A percentile compares a stretch with the other conserved stretches of the same genome.
Evolutionary conservation across 2,329 filamentous ascomycete genomes (phyloP).

Genomic region (Xylariomycetidae sp.): DNA sequence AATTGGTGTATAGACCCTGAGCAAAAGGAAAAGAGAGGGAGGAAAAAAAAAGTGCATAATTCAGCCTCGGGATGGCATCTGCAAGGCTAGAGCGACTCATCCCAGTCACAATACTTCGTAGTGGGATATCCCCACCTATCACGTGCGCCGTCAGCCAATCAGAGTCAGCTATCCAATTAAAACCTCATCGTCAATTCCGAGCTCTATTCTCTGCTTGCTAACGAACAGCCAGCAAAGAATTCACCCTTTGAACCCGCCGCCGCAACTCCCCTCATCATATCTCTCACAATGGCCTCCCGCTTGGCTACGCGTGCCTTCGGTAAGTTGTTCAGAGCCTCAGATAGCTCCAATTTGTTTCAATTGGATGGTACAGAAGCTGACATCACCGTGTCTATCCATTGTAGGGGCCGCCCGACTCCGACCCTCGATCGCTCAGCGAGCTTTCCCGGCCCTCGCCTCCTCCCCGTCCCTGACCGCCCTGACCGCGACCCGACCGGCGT

Average conservation of each 20-base stretch:
- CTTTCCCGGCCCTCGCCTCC: constrained; percentile 61
- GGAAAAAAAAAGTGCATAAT: not conserved
- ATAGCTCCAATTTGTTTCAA: no score
- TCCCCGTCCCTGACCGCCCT: constrained; percentile 44
- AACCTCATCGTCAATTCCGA: not conserved
- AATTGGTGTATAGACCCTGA: no score
- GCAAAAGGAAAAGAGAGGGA: constrained; percentile 1
- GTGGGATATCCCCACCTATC: no score
- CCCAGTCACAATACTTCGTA: no score
- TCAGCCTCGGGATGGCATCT: no score
- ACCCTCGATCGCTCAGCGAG: constrained; percentile 70
- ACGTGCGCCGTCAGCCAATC: not conserved
- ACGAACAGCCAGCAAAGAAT: constrained; percentile 38
- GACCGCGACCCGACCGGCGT: constrained; percentile 64
- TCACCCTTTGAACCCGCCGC: constrained; percentile 35
- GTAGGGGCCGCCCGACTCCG: constrained; percentile 90
- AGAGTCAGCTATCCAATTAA: not conserved
- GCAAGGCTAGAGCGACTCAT: no score
- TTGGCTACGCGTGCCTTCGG: constrained; percentile 92
- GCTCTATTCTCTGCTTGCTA: not conserved
- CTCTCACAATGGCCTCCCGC: constrained; percentile 92
- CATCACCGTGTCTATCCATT: no score
- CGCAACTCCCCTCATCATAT: constrained; percentile 42
- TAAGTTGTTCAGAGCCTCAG: constrained; percentile 58
- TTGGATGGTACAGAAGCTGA: no score